Conservation (phyloP, 78 protist genomes). For the Mastigamoeba balamuthi region DNA sequence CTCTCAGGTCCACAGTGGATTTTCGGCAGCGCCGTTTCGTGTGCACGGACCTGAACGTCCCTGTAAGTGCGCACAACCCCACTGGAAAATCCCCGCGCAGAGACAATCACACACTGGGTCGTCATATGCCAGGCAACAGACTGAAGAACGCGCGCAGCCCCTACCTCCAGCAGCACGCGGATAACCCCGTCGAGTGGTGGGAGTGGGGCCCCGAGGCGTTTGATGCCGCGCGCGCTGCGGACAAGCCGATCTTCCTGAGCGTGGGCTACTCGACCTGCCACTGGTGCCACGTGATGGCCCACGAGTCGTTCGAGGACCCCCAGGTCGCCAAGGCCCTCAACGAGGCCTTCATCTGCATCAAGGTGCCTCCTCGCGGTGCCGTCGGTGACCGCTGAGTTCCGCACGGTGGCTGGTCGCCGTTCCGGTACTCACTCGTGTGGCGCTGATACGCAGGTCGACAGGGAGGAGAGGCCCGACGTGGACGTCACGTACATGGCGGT, state of each 20-base stretch:
- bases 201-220: constrained; percentile 77
- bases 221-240: constrained; percentile 6
- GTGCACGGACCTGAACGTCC: too few relatives aligned
- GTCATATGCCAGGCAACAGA: constrained; percentile 23
- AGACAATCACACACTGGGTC: too few relatives aligned
- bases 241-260: constrained; percentile 58
- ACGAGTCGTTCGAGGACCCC: constrained; percentile 52
- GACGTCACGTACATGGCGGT: constrained; percentile 62
- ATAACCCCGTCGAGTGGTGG: constrained; percentile 59
- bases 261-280: constrained; percentile 77
- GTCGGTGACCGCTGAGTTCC: too few relatives aligned
- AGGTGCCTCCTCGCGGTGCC: too few relatives aligned
- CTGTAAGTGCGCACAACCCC: too few relatives aligned
- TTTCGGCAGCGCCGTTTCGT: too few relatives aligned
- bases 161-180: constrained; percentile 40
- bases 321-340: constrained; percentile 64
- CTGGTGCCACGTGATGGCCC: constrained; percentile 77
- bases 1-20: too few relatives aligned
- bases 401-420: too few relatives aligned
- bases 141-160: constrained; percentile 35
- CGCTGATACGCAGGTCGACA: constrained; percentile 25
- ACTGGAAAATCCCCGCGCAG: too few relatives aligned
- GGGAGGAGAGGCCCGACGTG: constrained; percentile 79
- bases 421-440: too few relatives aligned
- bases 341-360: constrained; percentile 60